phyloP scores from a whole-genome alignment of 2,329 filamentous ascomycete genomes.

The Fusarium euwallaceae region DNA sequence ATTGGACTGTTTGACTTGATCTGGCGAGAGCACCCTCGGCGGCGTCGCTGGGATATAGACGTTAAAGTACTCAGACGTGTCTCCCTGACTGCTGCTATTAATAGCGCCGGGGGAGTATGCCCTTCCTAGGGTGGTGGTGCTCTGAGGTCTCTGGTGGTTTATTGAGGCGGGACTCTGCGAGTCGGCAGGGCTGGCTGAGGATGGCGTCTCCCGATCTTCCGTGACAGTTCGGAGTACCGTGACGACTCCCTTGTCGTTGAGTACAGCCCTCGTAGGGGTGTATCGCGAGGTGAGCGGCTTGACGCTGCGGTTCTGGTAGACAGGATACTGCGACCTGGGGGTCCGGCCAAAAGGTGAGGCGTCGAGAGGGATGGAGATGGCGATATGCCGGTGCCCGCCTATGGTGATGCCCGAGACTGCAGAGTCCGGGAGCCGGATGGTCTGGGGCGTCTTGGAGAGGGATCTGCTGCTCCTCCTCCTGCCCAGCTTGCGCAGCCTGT shows the following conservation, averaged over 20 bases:
- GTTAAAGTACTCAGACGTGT: constrained; percentile 40
- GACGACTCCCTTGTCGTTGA: constrained; percentile 54
- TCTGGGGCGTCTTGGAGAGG: constrained; percentile 46
- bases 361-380: constrained; percentile 70
- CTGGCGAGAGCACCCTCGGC: constrained; percentile 35
- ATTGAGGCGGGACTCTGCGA: constrained; percentile 25
- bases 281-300: constrained; percentile 38
- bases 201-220: constrained; percentile 41
- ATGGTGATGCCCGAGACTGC: constrained; percentile 67
- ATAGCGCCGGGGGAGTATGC: constrained; percentile 11
- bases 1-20: constrained; percentile 41
- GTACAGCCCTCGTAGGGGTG: constrained; percentile 46
- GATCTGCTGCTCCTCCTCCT: constrained; percentile 56
- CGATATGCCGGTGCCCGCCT: constrained; percentile 68
- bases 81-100: constrained; percentile 31
- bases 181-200: constrained; percentile 25
- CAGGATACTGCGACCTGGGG: constrained; percentile 52
- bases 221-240: constrained; percentile 52
- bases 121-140: constrained; percentile 4
- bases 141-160: constrained; percentile 11
- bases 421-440: constrained; percentile 64
- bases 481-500: constrained; percentile 57
- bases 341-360: constrained; percentile 58
- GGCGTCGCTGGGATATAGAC: constrained; percentile 35
- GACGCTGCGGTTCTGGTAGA: constrained; percentile 38